A percentile compares a stretch with the other conserved stretches of the same genome.
Conservation (phyloP, 306 rosid species). For the Vigna nakashimae region DNA sequence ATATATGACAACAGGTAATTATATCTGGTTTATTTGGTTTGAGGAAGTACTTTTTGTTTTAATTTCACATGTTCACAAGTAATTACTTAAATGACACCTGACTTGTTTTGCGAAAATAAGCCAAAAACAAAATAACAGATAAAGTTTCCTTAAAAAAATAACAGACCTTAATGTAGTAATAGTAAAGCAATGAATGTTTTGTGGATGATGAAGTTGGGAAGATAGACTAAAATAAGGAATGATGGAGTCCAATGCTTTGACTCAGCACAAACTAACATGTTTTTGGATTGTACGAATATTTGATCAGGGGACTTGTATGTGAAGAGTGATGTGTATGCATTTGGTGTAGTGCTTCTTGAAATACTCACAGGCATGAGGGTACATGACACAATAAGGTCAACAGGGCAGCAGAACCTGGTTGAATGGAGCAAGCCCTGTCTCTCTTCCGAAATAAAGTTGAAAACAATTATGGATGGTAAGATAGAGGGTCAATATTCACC, state of each 20-base stretch:
- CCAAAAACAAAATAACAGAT: neutral
- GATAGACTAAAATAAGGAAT: neutral
- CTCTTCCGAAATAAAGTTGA: slow-evolving; percentile 56
- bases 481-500: slow-evolving; percentile 80
- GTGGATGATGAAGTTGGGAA: neutral
- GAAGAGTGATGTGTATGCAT: slow-evolving; percentile 91
- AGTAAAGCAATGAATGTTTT: neutral
- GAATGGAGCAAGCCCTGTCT: slow-evolving; percentile 73
- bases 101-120: neutral
- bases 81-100: neutral
- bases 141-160: neutral
- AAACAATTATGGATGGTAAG: slow-evolving; percentile 61
- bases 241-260: neutral
- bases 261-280: slow-evolving; percentile 20
- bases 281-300: slow-evolving; percentile 23
- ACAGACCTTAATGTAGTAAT: neutral
- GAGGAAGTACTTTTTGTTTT: no score
- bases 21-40: neutral
- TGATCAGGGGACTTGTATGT: slow-evolving; percentile 86
- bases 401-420: slow-evolving; percentile 65
- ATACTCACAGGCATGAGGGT: slow-evolving; percentile 74
- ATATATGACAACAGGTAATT: slow-evolving; percentile 52
- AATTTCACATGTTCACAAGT: slow-evolving; percentile 25
- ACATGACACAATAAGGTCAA: slow-evolving; percentile 54
- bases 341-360: slow-evolving; percentile 87